Conservation (phyloP, 129 eudicot species). For the Tagetes patula region DNA sequence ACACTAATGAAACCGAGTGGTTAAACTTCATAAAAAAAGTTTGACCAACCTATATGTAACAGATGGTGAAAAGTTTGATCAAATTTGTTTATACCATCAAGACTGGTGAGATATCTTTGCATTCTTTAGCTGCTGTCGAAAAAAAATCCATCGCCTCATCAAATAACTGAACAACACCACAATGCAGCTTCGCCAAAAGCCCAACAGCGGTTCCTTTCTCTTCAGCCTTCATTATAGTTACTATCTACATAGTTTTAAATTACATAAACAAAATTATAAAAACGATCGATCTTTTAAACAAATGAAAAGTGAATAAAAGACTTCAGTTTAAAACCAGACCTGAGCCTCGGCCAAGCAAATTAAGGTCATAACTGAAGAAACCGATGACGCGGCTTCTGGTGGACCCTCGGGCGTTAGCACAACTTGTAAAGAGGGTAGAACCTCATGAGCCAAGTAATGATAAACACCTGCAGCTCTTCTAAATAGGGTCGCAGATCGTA, state of each 20-base stretch:
- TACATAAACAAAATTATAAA: not conserved
- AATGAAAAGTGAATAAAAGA: constrained; percentile 4
- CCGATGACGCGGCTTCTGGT: constrained; percentile 49
- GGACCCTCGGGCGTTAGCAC: constrained; percentile 50
- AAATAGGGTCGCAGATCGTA: constrained; percentile 55
- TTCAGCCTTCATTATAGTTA: constrained; percentile 66
- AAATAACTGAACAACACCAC: constrained; percentile 57
- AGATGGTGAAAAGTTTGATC: not conserved
- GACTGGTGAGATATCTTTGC: constrained; percentile 59
- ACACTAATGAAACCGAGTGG: not conserved
- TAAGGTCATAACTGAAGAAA: constrained; percentile 59
- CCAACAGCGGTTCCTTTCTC: constrained; percentile 47
- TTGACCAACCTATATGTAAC: not conserved
- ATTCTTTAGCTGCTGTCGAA: constrained; percentile 37
- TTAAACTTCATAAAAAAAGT: not conserved
- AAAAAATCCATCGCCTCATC: constrained; percentile 46
- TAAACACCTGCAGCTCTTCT: constrained; percentile 83
- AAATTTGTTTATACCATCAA: constrained; percentile 40
- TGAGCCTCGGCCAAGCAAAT: constrained; percentile 90
- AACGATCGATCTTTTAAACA: not conserved
- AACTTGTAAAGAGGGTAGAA: constrained; percentile 46
- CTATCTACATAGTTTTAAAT: constrained; percentile 39
- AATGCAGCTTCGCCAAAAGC: constrained; percentile 64
- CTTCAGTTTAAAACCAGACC: constrained; percentile 37
- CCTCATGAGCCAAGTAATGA: constrained; percentile 47